These are phyloP conservation scores for Saturnispora bothae DNA, from an alignment of 805 yeast genomes.

Conservation along the genomic window DNA sequence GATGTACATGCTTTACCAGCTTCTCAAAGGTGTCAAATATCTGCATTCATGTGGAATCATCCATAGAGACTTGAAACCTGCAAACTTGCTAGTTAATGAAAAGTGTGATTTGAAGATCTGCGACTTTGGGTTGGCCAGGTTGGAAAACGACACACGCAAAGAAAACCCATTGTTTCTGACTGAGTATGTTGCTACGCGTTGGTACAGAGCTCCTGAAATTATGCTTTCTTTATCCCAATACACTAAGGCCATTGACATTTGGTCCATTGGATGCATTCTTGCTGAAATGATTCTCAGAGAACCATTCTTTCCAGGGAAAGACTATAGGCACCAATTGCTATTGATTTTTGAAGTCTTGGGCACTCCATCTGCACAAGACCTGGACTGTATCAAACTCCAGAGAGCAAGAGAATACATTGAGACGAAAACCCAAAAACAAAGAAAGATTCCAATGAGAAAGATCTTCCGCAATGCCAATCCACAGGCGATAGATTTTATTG, in stretches of 20 bases:
- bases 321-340: constrained; percentile 57
- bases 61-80: constrained; percentile 71
- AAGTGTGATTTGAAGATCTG: constrained; percentile 70
- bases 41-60: constrained; percentile 66
- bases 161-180: constrained; percentile 39
- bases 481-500: constrained; percentile 49
- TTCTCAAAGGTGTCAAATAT: constrained; percentile 57
- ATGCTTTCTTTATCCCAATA: constrained; percentile 67
- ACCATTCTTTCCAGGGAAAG: constrained; percentile 69
- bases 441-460: constrained; percentile 43
- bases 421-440: constrained; percentile 32
- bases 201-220: constrained; percentile 81
- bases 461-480: constrained; percentile 43
- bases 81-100: constrained; percentile 54
- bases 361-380: constrained; percentile 64
- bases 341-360: constrained; percentile 62
- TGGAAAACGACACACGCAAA: constrained; percentile 32
- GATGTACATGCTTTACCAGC: constrained; percentile 61
- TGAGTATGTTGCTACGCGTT: constrained; percentile 75
- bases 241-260: constrained; percentile 66
- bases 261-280: constrained; percentile 74
- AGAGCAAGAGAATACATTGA: constrained; percentile 71
- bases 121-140: constrained; percentile 67
- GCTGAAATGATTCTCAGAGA: constrained; percentile 55
- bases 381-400: constrained; percentile 59